Evolutionary conservation across 495 filamentous ascomycete species (phyloP).

Genomic region (Podospora anserina): DNA sequence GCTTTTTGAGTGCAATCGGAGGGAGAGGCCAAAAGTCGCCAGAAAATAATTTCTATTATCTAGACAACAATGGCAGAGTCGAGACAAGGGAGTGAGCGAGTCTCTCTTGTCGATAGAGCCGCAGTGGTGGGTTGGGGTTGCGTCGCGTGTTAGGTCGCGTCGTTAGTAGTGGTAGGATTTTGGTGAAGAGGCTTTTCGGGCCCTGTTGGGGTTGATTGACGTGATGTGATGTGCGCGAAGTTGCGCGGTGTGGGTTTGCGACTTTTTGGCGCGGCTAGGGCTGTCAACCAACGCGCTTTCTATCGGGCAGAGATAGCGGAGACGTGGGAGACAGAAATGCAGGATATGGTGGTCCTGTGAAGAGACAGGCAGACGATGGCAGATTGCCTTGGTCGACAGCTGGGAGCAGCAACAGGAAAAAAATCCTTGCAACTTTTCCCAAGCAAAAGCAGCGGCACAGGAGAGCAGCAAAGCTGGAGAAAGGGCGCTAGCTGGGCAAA

Average conservation of each 20-base stretch:
- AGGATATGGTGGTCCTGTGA: constrained; percentile 13
- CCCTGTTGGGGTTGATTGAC: constrained; percentile 4
- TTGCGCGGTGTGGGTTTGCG: constrained; percentile 8
- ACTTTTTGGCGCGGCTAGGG: constrained; percentile 8
- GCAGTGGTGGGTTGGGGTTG: not conserved
- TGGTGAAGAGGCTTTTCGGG: constrained; percentile 13
- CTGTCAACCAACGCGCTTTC: constrained; percentile 13
- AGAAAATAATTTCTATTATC: not conserved
- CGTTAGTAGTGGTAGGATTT: not conserved
- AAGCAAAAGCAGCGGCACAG: constrained; percentile 12
- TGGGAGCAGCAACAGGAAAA: constrained; percentile 13
- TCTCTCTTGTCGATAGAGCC: not conserved
- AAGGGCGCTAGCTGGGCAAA: constrained; percentile 18
- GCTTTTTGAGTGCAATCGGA: not conserved
- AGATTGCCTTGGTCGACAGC: constrained; percentile 10
- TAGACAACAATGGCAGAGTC: not conserved
- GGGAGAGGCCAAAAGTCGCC: not conserved
- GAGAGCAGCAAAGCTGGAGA: constrained; percentile 10
- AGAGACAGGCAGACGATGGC: constrained; percentile 17
- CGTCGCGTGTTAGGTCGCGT: constrained; percentile 15
- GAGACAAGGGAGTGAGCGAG: not conserved
- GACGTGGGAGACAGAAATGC: constrained; percentile 1
- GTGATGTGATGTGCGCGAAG: constrained; percentile 9
- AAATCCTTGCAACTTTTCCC: not conserved
- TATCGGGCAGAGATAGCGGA: not conserved